These are phyloP conservation scores for Hortiboletus campestris DNA, from an alignment of 768 basidiomycete genomes.

Conservation along the genomic window DNA sequence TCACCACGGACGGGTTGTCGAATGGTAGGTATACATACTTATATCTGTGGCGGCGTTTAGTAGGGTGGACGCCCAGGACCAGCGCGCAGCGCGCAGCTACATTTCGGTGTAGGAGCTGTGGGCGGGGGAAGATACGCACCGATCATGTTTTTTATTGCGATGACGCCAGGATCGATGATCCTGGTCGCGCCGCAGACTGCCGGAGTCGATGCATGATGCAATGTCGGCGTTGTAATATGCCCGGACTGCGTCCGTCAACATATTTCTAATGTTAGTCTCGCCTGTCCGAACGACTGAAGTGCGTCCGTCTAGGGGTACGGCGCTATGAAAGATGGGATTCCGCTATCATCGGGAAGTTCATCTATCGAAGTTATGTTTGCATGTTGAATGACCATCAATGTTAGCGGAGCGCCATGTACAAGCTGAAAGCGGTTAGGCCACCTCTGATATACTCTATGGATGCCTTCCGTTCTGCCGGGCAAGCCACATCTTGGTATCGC, in stretches of 20 bases:
- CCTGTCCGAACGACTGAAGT: neutral
- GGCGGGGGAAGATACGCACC: conserved; percentile 4
- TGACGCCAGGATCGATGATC: conserved; percentile 2
- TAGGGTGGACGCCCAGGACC: no score
- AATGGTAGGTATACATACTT: neutral
- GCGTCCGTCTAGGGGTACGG: conserved; percentile 5
- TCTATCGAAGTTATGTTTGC: conserved; percentile 2
- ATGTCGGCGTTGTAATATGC: conserved; percentile 18
- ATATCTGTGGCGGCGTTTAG: neutral
- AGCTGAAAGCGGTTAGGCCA: neutral
- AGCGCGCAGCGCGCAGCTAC: no score
- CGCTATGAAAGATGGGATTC: conserved; percentile 2
- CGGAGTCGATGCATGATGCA: neutral
- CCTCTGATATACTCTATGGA: neutral
- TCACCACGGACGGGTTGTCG: conserved; percentile 5
- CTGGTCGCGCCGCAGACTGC: conserved; percentile 5
- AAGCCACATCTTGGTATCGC: conserved; percentile 5
- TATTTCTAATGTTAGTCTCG: conserved; percentile 3
- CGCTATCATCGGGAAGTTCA: conserved; percentile 5
- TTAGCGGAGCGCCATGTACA: neutral
- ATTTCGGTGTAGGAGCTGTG: neutral
- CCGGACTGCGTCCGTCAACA: conserved; percentile 19
- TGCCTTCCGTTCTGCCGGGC: neutral
- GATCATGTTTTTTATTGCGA: conserved; percentile 14
- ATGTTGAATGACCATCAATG: conserved; percentile 3